These are phyloP conservation scores for Nemania diffusa DNA, from an alignment of 2,329 filamentous ascomycete species.

Conservation along the genomic window DNA sequence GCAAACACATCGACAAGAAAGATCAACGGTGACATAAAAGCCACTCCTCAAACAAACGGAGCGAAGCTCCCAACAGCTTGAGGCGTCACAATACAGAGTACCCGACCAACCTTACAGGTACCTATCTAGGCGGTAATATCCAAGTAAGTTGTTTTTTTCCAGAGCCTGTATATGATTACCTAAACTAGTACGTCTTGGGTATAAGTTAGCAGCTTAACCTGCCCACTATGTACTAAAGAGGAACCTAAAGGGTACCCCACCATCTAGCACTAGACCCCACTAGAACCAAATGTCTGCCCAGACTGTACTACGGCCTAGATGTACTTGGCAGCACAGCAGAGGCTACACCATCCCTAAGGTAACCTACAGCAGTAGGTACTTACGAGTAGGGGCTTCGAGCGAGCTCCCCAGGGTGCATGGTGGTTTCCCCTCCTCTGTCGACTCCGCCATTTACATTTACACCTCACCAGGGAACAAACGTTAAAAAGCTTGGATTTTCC, in stretches of 20 bases:
- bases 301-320: constrained; percentile 1
- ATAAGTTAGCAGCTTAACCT: constrained; percentile 22
- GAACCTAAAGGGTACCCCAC: constrained; percentile 24
- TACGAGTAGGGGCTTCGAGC: neutral
- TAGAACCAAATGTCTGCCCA: constrained; percentile 7
- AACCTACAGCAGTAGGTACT: neutral
- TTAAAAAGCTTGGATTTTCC: constrained; percentile 38
- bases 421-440: constrained; percentile 30
- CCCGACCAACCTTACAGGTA: neutral
- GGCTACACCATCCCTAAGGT: neutral
- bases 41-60: constrained; percentile 3
- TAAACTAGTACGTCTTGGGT: constrained; percentile 23
- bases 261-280: constrained; percentile 24
- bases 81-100: neutral
- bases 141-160: neutral
- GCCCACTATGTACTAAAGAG: constrained; percentile 21
- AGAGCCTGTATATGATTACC: constrained; percentile 2
- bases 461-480: constrained; percentile 36
- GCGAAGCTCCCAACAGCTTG: neutral
- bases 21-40: constrained; percentile 16
- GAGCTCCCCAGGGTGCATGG: neutral
- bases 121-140: neutral
- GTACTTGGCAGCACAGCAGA: neutral
- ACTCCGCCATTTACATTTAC: constrained; percentile 27
- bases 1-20: constrained; percentile 19